Percentiles rank a stretch among this genome's conserved stretches.
phyloP scores from a whole-genome alignment of 371 early-diverging fungal species.

The Sanchytrium tribonematis region DNA sequence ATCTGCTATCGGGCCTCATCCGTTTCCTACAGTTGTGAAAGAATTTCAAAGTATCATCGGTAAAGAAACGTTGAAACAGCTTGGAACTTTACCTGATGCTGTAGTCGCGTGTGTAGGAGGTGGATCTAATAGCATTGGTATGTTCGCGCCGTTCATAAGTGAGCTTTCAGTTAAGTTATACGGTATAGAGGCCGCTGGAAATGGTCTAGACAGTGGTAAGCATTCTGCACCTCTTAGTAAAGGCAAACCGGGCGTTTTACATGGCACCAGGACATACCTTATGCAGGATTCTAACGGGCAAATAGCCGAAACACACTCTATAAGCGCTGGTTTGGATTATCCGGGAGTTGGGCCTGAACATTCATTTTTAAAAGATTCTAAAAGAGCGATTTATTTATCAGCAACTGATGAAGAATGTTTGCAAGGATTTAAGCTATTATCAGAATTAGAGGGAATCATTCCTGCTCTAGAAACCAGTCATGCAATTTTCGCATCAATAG shows the following conservation, averaged over 20 bases:
- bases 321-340: slow-evolving; percentile 87
- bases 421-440: slow-evolving; percentile 52
- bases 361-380: slow-evolving; percentile 55
- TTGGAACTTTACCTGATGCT: slow-evolving; percentile 66
- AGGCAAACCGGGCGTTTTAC: slow-evolving; percentile 76
- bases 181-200: slow-evolving; percentile 81
- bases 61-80: slow-evolving; percentile 47
- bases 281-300: slow-evolving; percentile 76
- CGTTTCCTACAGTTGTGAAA: slow-evolving; percentile 71
- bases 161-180: slow-evolving; percentile 48
- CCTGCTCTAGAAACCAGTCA: slow-evolving; percentile 83
- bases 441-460: slow-evolving; percentile 71
- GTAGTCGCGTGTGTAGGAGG: slow-evolving; percentile 88
- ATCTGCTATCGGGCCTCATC: slow-evolving; percentile 76
- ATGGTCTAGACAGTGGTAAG: slow-evolving; percentile 38
- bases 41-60: slow-evolving; percentile 87
- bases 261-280: slow-evolving; percentile 74
- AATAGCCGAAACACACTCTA: slow-evolving; percentile 73
- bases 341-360: slow-evolving; percentile 93
- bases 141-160: slow-evolving; percentile 74
- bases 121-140: slow-evolving; percentile 81
- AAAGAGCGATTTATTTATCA: slow-evolving; percentile 52
- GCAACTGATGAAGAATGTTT: slow-evolving; percentile 61
- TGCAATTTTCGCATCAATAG: slow-evolving; percentile 51
- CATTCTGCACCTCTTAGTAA: slow-evolving; percentile 68